Conservation (phyloP, 2,329 filamentous ascomycete genomes). For the Reticulascus tulasneorum region DNA sequence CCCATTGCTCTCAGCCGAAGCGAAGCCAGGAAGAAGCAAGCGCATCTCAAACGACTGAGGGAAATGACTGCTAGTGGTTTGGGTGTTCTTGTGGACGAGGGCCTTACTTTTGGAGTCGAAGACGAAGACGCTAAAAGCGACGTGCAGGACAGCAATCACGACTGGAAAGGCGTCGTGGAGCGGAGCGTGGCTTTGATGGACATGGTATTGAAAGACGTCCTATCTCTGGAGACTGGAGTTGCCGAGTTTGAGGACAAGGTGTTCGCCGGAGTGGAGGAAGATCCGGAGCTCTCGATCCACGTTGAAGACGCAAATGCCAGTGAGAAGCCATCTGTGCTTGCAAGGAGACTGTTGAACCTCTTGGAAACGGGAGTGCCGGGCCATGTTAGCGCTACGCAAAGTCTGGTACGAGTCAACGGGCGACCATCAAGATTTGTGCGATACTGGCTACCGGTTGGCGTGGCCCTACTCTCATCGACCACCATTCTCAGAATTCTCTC, state of each 20-base stretch:
- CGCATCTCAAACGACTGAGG: slow-evolving; percentile 65
- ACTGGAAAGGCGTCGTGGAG: slow-evolving; percentile 70
- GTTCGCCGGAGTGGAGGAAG: slow-evolving; percentile 58
- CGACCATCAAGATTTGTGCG: slow-evolving; percentile 71
- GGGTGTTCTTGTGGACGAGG: slow-evolving; percentile 83
- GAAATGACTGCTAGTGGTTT: slow-evolving; percentile 82
- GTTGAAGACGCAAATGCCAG: slow-evolving; percentile 40
- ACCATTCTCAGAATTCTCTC: slow-evolving; percentile 78
- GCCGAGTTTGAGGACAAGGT: slow-evolving; percentile 63
- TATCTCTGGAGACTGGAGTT: slow-evolving; percentile 57
- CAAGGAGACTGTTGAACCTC: slow-evolving; percentile 63
- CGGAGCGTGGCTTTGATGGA: slow-evolving; percentile 83
- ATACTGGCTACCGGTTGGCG: slow-evolving; percentile 80
- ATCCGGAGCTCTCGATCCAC: slow-evolving; percentile 54
- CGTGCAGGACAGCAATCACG: slow-evolving; percentile 47
- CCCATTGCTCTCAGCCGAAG: slow-evolving; percentile 72
- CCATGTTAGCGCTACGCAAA: slow-evolving; percentile 56
- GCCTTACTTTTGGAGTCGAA: slow-evolving; percentile 62
- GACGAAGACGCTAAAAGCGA: slow-evolving; percentile 47
- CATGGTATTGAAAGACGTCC: slow-evolving; percentile 71
- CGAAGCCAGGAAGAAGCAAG: slow-evolving; percentile 72
- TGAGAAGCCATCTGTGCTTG: slow-evolving; percentile 56
- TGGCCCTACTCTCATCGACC: slow-evolving; percentile 75
- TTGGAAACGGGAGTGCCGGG: slow-evolving; percentile 65
- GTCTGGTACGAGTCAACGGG: slow-evolving; percentile 61